phyloP scores from a whole-genome alignment of 2,329 filamentous ascomycete genomes.

The Elsinoe perseae region DNA sequence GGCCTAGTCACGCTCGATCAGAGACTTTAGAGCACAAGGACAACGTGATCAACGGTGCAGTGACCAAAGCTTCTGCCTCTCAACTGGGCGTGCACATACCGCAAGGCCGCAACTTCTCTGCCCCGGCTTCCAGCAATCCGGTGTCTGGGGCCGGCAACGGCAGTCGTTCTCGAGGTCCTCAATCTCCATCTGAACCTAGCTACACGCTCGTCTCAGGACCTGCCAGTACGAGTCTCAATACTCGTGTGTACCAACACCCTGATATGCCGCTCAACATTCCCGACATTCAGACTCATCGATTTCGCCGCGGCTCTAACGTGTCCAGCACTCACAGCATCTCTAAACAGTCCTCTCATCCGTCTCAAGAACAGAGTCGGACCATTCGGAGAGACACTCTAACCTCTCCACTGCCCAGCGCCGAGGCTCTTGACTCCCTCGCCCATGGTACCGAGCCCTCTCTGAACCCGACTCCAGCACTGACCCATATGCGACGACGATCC shows the following conservation, averaged over 20 bases:
- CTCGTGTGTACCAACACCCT: constrained; percentile 7
- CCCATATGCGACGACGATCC: constrained; percentile 25
- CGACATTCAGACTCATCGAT: constrained; percentile 10
- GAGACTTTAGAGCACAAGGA: constrained; percentile 7
- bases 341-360: background rate
- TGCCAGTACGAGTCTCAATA: background rate
- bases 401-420: background rate
- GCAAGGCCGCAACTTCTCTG: constrained; percentile 7
- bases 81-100: background rate
- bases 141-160: background rate
- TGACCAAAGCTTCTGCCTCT: constrained; percentile 5
- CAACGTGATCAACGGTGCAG: background rate
- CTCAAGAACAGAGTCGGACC: background rate
- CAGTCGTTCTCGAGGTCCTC: background rate
- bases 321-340: background rate
- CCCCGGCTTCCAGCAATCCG: background rate
- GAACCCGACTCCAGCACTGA: constrained; percentile 26
- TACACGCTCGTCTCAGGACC: background rate
- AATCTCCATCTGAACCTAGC: background rate
- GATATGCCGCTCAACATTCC: constrained; percentile 4
- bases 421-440: background rate
- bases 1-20: background rate
- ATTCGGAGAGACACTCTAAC: background rate
- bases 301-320: constrained; percentile 7
- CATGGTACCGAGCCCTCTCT: background rate